Evolutionary conservation across 192 early-diverging fungal species (phyloP).

Genomic region (Entomortierella chlamydospora): DNA sequence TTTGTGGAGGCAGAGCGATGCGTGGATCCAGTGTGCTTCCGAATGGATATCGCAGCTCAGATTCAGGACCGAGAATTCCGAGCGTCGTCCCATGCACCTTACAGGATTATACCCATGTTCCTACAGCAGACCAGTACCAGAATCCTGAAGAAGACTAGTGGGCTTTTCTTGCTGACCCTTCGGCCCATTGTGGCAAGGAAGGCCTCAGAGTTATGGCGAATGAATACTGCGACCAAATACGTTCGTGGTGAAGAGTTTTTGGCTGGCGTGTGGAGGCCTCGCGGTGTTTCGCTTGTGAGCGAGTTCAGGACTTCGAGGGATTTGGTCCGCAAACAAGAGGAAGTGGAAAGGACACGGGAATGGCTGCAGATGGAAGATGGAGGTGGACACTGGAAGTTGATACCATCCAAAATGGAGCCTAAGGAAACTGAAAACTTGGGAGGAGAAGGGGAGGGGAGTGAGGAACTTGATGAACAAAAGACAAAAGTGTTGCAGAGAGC

Average conservation of each 20-base stretch:
- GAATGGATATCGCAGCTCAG: constrained; percentile 73
- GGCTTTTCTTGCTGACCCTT: constrained; percentile 73
- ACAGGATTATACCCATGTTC: constrained; percentile 38
- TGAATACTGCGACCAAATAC: constrained; percentile 77
- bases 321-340: constrained; percentile 43
- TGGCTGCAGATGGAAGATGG: constrained; percentile 39
- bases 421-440: not conserved
- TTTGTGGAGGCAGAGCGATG: constrained; percentile 71
- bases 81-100: constrained; percentile 26
- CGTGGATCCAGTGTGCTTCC: constrained; percentile 65
- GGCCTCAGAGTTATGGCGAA: constrained; percentile 73
- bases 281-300: constrained; percentile 74
- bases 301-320: constrained; percentile 62
- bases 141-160: constrained; percentile 58
- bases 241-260: constrained; percentile 80
- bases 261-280: constrained; percentile 70
- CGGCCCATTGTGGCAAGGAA: constrained; percentile 66
- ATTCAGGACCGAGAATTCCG: constrained; percentile 67
- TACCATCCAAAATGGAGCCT: not conserved
- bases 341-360: constrained; percentile 57
- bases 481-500: constrained; percentile 4
- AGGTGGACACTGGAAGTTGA: constrained; percentile 1
- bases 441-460: not conserved
- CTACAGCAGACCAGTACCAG: constrained; percentile 36
- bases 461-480: not conserved